Conservation (phyloP, 192 early-diverging fungal genomes). For the Linnemannia hyalina region DNA sequence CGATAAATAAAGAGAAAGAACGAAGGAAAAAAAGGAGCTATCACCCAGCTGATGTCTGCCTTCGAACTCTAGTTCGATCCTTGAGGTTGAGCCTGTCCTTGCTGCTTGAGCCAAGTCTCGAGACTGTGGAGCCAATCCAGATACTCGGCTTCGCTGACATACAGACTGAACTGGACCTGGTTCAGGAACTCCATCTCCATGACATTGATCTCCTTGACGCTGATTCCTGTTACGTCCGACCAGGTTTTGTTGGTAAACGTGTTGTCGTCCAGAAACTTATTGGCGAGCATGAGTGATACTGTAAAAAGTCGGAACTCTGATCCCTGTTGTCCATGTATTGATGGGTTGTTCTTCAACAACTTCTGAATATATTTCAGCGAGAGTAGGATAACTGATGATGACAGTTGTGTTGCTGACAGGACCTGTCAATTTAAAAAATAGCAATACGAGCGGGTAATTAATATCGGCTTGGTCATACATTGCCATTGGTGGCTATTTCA, state of each 20-base stretch:
- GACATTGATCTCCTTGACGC: constrained; percentile 82
- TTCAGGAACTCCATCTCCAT: constrained; percentile 91
- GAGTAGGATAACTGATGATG: constrained; percentile 72
- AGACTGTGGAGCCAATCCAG: constrained; percentile 73
- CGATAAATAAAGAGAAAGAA: neutral
- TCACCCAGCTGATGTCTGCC: neutral
- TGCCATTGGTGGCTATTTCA: too few relatives aligned
- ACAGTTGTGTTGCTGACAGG: constrained; percentile 71
- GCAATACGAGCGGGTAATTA: neutral
- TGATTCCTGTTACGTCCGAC: constrained; percentile 87
- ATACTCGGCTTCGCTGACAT: constrained; percentile 78
- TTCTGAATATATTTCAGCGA: constrained; percentile 75
- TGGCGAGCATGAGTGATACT: constrained; percentile 87
- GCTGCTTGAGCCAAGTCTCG: constrained; percentile 56
- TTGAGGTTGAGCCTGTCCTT: constrained; percentile 30
- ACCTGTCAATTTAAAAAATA: constrained; percentile 44
- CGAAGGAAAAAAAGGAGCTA: neutral
- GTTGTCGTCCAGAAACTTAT: constrained; percentile 91
- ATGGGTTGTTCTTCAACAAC: constrained; percentile 67
- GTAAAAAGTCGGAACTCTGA: constrained; percentile 88
- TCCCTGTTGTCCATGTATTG: constrained; percentile 72
- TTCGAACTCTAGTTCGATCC: constrained; percentile 6
- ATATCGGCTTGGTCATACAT: neutral
- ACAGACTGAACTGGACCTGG: constrained; percentile 81
- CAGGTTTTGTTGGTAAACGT: constrained; percentile 92